Base-by-base conservation (phyloP, 345 rosid species). In the Garcia nutans region DNA sequence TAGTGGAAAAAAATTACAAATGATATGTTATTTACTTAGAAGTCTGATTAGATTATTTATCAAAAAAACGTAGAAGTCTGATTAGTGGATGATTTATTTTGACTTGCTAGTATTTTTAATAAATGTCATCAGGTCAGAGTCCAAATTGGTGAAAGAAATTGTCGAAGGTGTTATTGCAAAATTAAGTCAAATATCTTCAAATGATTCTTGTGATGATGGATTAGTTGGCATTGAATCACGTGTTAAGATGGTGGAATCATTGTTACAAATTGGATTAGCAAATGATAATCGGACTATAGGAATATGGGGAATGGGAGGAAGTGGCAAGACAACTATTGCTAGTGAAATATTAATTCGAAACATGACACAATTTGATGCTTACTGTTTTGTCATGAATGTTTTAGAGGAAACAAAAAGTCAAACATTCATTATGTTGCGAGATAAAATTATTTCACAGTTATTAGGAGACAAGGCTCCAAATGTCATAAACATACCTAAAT, bases 241-340 rank as follows among this genome's bases (percentile, higher is more conserved):
- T 6, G 13, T 55, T 0, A 6, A 54, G 23, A 12, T 31, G 6
- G 73, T 70, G 44, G 49, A 52, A n/a, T 56, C 13, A 13, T 56
- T 70, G 20, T 54, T 70, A 3, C 8, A n/a, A 2, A 16, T 22
- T n/a, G 37, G 8, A 7, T 22, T 2, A 17, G 42, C 3, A 23
- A 15, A 66, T 66, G 47, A 31, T 70, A n/a, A 24, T 5, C 10
- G 61, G 7, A 28, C 6, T 33, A 47, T 70, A 16, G 73, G 73
- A 54, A 70, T 70, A 19, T 70, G 73, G 61, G 73, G 73, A 12
- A 70, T 70, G 73, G 62, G 47, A 0, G 63, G 73, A 1, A 54
- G 28, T 31, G 73, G 73, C 2, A 70, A 70, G 23, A 31, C 73
- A 52, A 37, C 73, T 55, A 8, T 55, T 31, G 73, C 28, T 19